Conservation (phyloP, 768 basidiomycete species). For the Xerocomus brunneocitrinus region DNA sequence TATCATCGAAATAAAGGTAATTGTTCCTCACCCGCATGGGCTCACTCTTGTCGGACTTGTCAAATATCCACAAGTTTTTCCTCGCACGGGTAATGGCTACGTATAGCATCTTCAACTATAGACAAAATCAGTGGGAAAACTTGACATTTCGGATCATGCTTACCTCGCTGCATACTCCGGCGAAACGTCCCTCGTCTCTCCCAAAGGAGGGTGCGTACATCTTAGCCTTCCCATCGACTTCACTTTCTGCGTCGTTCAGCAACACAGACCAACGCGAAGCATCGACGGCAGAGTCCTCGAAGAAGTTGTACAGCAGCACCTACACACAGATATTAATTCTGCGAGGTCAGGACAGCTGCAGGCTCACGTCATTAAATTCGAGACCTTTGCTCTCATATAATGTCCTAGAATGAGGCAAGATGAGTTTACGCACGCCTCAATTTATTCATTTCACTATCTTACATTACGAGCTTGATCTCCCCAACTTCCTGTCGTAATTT, state of each 20-base stretch:
- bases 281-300: constrained; percentile 55
- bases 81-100: constrained; percentile 68
- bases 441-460: too few species aligned
- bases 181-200: constrained; percentile 43
- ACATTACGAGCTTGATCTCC: too few species aligned
- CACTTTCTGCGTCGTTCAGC: constrained; percentile 37
- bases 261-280: constrained; percentile 57
- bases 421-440: too few species aligned
- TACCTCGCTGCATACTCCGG: constrained; percentile 57
- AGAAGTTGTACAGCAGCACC: constrained; percentile 76
- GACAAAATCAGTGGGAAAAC: background rate
- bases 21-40: constrained; percentile 46
- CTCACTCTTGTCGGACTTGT: constrained; percentile 52
- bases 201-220: constrained; percentile 42
- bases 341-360: background rate
- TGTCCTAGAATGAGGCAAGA: too few species aligned
- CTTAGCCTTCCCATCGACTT: constrained; percentile 4
- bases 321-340: constrained; percentile 21
- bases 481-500: too few species aligned
- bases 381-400: constrained; percentile 11
- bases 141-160: background rate
- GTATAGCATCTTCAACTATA: constrained; percentile 61
- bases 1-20: background rate
- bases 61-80: constrained; percentile 67
- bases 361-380: constrained; percentile 20